These are phyloP conservation scores for Solanum sejunctum DNA, from an alignment of 257 asterid genomes.

Conservation along the genomic window DNA sequence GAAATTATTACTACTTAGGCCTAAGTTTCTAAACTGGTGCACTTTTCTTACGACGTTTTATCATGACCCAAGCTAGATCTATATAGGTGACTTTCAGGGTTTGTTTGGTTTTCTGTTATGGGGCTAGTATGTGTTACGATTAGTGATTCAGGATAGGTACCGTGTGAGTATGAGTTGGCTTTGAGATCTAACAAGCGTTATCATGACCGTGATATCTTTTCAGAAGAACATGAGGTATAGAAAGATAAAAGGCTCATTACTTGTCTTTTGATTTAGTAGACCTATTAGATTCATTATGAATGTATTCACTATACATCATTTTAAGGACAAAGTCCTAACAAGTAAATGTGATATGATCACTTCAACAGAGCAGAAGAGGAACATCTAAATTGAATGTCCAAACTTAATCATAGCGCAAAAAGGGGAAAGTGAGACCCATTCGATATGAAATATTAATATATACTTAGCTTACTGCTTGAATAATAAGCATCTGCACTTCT, in stretches of 20 bases:
- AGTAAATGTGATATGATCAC: neutral
- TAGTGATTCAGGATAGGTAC: no score
- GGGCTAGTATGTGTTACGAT: no score
- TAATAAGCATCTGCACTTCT: constrained; percentile 67
- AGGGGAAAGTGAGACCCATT: neutral
- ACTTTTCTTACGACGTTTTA: no score
- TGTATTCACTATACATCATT: neutral
- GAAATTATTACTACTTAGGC: neutral
- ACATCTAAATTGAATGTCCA: neutral
- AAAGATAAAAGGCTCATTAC: neutral
- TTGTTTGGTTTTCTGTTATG: no score
- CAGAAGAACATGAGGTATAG: no score
- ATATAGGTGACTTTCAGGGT: no score
- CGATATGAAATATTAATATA: neutral
- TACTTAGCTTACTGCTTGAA: constrained; percentile 59
- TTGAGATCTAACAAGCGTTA: no score
- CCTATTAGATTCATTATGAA: no score
- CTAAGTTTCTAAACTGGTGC: neutral
- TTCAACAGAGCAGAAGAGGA: neutral
- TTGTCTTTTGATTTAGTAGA: neutral
- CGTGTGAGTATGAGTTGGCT: no score
- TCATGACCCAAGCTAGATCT: no score
- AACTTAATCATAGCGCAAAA: neutral
- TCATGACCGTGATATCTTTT: no score
- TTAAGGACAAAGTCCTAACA: neutral